These are phyloP conservation scores for Hymenoscyphus infarciens DNA, from an alignment of 2,329 filamentous ascomycete genomes.

Conservation along the genomic window DNA sequence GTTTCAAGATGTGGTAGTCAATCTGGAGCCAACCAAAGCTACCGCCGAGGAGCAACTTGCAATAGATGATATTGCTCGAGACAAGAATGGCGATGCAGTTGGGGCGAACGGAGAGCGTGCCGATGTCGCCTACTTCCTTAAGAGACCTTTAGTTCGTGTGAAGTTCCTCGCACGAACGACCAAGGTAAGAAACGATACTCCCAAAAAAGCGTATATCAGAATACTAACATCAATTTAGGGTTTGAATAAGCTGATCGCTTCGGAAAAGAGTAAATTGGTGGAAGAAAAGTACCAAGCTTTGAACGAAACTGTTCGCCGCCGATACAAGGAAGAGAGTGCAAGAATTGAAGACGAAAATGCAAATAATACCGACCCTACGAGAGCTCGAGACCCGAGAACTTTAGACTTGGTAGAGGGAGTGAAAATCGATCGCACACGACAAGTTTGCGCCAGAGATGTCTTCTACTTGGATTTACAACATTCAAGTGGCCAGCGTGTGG, in stretches of 20 bases:
- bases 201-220: not conserved
- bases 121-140: slow-evolving; percentile 89
- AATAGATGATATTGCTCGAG: slow-evolving; percentile 55
- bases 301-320: slow-evolving; percentile 71
- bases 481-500: slow-evolving; percentile 84
- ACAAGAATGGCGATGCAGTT: slow-evolving; percentile 62
- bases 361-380: slow-evolving; percentile 73
- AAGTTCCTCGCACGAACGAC: slow-evolving; percentile 85
- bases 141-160: slow-evolving; percentile 79
- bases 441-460: slow-evolving; percentile 84
- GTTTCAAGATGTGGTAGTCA: slow-evolving; percentile 92
- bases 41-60: slow-evolving; percentile 58
- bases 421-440: slow-evolving; percentile 69
- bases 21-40: slow-evolving; percentile 65
- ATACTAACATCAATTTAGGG: slow-evolving; percentile 23
- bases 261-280: slow-evolving; percentile 38
- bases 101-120: slow-evolving; percentile 73
- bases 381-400: slow-evolving; percentile 74
- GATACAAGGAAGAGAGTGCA: slow-evolving; percentile 68
- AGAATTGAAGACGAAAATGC: slow-evolving; percentile 84
- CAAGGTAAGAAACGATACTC: slow-evolving; percentile 48
- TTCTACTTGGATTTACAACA: slow-evolving; percentile 84
- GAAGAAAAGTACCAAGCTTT: slow-evolving; percentile 57
- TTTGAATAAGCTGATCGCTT: slow-evolving; percentile 37
- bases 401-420: slow-evolving; percentile 68